Evolutionary conservation across 768 basidiomycete species (phyloP).

Genomic region (Amanita rubescens): DNA sequence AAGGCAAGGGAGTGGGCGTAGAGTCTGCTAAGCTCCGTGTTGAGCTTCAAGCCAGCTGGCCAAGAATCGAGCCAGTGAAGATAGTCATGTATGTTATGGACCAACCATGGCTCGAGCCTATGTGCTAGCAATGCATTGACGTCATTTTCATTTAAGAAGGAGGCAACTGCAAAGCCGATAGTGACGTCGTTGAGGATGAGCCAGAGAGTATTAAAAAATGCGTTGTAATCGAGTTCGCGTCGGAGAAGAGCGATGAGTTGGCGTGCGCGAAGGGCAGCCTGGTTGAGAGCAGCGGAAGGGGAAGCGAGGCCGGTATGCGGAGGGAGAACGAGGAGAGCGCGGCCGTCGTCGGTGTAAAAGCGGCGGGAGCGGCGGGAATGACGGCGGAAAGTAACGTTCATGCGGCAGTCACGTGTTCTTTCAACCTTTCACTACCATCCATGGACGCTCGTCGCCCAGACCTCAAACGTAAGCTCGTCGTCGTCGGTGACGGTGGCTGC

Average conservation of each 20-base stretch:
- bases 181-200: slow-evolving; percentile 86
- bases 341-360: slow-evolving; percentile 6
- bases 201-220: slow-evolving; percentile 89
- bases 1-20: slow-evolving; percentile 64
- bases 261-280: not conserved
- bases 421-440: not conserved
- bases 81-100: slow-evolving; percentile 41
- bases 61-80: slow-evolving; percentile 88
- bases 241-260: not conserved
- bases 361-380: slow-evolving; percentile 4
- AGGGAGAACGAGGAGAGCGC: not conserved
- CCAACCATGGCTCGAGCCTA: slow-evolving; percentile 16
- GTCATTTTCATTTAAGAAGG: slow-evolving; percentile 51
- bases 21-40: slow-evolving; percentile 86
- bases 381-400: slow-evolving; percentile 1
- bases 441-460: slow-evolving; percentile 51
- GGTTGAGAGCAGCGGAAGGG: slow-evolving; percentile 1
- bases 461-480: slow-evolving; percentile 80
- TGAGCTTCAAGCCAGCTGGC: slow-evolving; percentile 95
- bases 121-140: not conserved
- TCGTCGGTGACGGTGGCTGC: slow-evolving; percentile 84
- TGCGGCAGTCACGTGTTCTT: not conserved
- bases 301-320: not conserved
- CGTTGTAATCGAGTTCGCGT: slow-evolving; percentile 1
- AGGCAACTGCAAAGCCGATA: slow-evolving; percentile 66